Evolutionary conservation across 352 stramenopile species (phyloP), one percentile per base, ranked within the genome.

Genomic region (Globisporangium heterothallicum): DNA sequence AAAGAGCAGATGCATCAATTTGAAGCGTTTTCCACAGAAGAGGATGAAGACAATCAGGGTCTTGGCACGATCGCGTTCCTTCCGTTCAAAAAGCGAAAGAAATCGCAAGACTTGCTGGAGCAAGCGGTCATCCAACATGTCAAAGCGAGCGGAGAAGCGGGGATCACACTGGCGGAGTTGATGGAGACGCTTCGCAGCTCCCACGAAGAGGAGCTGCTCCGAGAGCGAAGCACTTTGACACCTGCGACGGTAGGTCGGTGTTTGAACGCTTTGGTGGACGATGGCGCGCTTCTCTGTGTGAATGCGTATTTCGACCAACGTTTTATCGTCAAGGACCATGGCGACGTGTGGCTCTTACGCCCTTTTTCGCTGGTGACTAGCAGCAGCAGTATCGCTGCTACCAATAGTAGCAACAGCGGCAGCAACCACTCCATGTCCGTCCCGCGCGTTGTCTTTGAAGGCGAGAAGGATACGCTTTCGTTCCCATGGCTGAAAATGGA

Each of bases 401-500:
- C 3, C n/a, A 34, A n/a, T n/a, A 30, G 29, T 29, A 18, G 26
- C 10, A 18, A n/a, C 6, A 46, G 16, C 18, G 4, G 14, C 16
- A 56, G 16, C 38, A 30, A 5, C 16, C 43, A 4, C 21, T 60
- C 4, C 32, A 58, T 9, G 25, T 21, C 12, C 42, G 56, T 24
- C 22, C 59, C 69, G 7, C 68, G 68, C 16, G 68, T 88, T 43
- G 46, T 88, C 0, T 89, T 88, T 38, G 74, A 88, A 63, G 77
- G 64, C n/a, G 77, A 88, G 50, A 88, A 88, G 58, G 72, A 91
- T 44, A 84, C 71, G 38, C 56, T 88, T 8, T 82, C 80, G 25
- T 92, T 78, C 51, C 81, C 81, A 24, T 92, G 81, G 81, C 65
- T 90, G 24, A 88, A 88, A 57, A 92, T 90, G 81, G 71, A 90